Percentiles rank a stretch among this genome's conserved stretches.
phyloP scores from a whole-genome alignment of 179 eudicot genomes.

The Corrigiola litoralis region DNA sequence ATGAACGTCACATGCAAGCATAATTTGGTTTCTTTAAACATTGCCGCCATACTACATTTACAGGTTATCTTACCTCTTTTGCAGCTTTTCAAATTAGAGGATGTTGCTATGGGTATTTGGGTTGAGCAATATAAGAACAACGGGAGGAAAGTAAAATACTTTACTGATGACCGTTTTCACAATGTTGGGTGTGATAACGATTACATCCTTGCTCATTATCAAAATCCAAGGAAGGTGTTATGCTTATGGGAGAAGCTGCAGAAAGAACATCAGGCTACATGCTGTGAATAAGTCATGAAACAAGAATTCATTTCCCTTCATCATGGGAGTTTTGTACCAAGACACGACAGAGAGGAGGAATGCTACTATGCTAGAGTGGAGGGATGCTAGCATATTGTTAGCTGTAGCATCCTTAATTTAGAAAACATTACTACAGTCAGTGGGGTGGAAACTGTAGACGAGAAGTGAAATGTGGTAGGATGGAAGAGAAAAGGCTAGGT shows the following conservation, averaged over 20 bases:
- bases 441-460: no score
- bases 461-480: no score
- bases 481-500: no score
- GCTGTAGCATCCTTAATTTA: background rate
- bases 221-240: conserved; percentile 71
- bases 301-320: background rate
- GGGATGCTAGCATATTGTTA: background rate
- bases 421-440: no score
- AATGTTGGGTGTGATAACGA: conserved; percentile 57
- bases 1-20: background rate
- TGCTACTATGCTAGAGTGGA: background rate
- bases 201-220: conserved; percentile 76
- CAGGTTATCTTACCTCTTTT: background rate
- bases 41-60: background rate
- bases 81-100: conserved; percentile 91
- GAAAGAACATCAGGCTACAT: conserved; percentile 54
- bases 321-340: background rate
- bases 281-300: conserved; percentile 47
- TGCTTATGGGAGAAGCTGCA: conserved; percentile 88
- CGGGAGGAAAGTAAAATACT: conserved; percentile 55
- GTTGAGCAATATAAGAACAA: conserved; percentile 51
- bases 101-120: conserved; percentile 97
- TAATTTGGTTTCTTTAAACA: background rate
- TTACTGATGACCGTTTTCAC: conserved; percentile 61
- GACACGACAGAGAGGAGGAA: background rate